Percentiles rank a stretch among this genome's conserved stretches.
phyloP scores from a whole-genome alignment of 1,284 basidiomycete species.

The Puccinia sorghi region DNA sequence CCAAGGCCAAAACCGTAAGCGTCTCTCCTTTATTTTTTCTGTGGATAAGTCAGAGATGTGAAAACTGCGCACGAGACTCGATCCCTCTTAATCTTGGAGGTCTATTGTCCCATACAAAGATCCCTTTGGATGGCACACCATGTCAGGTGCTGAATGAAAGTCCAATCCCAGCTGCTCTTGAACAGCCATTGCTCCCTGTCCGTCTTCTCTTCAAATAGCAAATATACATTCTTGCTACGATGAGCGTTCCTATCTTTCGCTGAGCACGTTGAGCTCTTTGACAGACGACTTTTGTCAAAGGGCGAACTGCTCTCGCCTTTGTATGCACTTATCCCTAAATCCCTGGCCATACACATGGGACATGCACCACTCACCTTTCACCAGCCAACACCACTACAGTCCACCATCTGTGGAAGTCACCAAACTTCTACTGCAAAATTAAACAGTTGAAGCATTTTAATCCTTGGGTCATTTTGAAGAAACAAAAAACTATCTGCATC shows the following conservation, averaged over 20 bases:
- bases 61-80: too few species aligned
- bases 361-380: background rate
- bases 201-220: background rate
- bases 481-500: too few species aligned
- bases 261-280: background rate
- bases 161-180: too few species aligned
- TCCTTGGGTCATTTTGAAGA: background rate
- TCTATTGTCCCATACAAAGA: too few species aligned
- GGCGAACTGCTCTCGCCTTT: background rate
- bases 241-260: background rate
- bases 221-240: background rate
- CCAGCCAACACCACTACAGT: background rate
- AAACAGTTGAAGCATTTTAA: background rate
- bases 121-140: too few species aligned
- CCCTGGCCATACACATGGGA: background rate
- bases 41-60: too few species aligned
- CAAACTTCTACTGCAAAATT: background rate
- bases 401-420: background rate
- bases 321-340: background rate
- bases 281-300: background rate
- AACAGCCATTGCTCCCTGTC: background rate
- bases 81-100: too few species aligned
- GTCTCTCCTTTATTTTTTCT: background rate
- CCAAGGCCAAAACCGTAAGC: slow-evolving; percentile 39
- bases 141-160: too few species aligned